Evolutionary conservation across 225 moss, liverwort and hornwort genomes (phyloP), one percentile per base, ranked within the genome.

Genomic region (Antitrichia curtipendula): DNA sequence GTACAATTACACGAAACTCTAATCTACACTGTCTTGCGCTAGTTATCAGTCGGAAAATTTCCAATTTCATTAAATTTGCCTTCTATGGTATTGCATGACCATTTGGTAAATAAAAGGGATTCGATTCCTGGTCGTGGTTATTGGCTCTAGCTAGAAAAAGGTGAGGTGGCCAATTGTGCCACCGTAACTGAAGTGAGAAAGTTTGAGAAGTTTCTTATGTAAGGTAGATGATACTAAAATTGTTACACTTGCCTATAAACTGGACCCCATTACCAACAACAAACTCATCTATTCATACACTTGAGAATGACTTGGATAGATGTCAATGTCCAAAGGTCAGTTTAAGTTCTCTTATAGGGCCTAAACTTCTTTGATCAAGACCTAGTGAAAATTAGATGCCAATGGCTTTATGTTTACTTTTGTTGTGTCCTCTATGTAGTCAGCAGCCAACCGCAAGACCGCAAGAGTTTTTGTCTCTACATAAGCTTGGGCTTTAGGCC

Each of bases 401-500:
- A 70, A 41, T 10, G 31, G 9, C 31, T 69, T 56, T 14, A 47
- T 21, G 53, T 69, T 70, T 27, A 20, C 28, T n/a, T 61, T 59
- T 62, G 52, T 68, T 85, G 57, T 52, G 53, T 64, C 62, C 21
- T 40, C 53, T 60, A 49, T 83, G 58, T 29, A 91, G 84, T 89
- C 86, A 58, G 80, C 78, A 80, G 74, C 80, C 16, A 88, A 89
- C 29, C 74, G 84, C n/a, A 91, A 86, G 80, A 89, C 29, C 74
- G 84, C n/a, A 91, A 86, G 80, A 88, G 88, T 68, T 91, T 86
- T 60, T 86, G 83, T 68, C 65, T 91, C 7, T 86, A 75, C 10
- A 52, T 50, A 43, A 86, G 40, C 84, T 63, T 88, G 6, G 88
- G 84, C 41, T 91, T 86, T 75, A 84, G 66, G n/a, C n/a, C 83